phyloP scores from a whole-genome alignment of 1,284 basidiomycete species.

The Phylloboletellus chloephorus region DNA sequence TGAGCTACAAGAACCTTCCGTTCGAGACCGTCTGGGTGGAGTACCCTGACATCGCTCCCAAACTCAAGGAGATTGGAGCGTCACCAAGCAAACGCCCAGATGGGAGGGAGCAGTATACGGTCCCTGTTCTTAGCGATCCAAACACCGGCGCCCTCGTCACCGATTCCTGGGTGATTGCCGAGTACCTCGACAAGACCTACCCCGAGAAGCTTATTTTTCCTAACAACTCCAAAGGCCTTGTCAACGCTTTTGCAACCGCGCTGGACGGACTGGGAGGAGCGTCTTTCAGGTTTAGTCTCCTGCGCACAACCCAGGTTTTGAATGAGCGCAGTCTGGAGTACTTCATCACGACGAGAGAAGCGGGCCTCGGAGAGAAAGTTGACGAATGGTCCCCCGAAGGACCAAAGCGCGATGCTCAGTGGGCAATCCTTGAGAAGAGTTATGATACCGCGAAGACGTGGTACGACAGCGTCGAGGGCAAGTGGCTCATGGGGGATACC shows the following conservation, averaged over 20 bases:
- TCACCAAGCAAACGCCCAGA: slow-evolving; percentile 14
- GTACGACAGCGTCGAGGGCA: slow-evolving; percentile 16
- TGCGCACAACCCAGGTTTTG: slow-evolving; percentile 18
- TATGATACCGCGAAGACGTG: slow-evolving; percentile 13
- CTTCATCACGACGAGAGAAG: slow-evolving; percentile 9
- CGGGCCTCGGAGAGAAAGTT: background rate
- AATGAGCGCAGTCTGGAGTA: slow-evolving; percentile 21
- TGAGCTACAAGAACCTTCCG: slow-evolving; percentile 32
- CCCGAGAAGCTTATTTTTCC: slow-evolving; percentile 39
- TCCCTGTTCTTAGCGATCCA: slow-evolving; percentile 33
- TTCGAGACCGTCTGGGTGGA: slow-evolving; percentile 30
- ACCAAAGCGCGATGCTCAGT: slow-evolving; percentile 22
- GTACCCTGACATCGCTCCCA: slow-evolving; percentile 26
- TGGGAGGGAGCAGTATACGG: slow-evolving; percentile 23
- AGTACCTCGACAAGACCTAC: slow-evolving; percentile 43
- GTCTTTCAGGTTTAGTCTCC: slow-evolving; percentile 6
- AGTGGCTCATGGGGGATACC: slow-evolving; percentile 25
- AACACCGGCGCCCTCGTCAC: slow-evolving; percentile 31
- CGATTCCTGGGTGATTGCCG: slow-evolving; percentile 37
- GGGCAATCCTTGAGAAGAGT: slow-evolving; percentile 14
- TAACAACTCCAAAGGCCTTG: slow-evolving; percentile 27
- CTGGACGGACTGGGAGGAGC: background rate
- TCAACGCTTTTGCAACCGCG: slow-evolving; percentile 27
- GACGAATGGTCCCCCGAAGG: slow-evolving; percentile 27
- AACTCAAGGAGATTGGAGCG: slow-evolving; percentile 27